phyloP scores from a whole-genome alignment of 164 flowering plant genomes.

The Chimonanthus salicifolius region DNA sequence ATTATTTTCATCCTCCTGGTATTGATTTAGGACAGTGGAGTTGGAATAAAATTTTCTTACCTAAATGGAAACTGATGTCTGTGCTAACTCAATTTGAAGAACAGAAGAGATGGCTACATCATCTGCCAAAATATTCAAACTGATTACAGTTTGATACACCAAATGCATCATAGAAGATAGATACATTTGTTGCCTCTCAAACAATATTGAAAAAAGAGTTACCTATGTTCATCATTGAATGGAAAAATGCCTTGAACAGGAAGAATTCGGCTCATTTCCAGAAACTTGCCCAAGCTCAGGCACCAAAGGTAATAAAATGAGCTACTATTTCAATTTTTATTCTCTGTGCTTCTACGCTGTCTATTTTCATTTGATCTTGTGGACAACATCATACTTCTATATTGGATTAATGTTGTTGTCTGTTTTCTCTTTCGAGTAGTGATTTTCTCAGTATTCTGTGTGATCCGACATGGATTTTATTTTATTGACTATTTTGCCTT shows the following conservation, averaged over 20 bases:
- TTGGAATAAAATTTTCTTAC: not conserved
- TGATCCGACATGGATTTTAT: no score
- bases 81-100: not conserved
- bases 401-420: no score
- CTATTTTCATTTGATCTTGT: not conserved
- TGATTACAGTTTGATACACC: not conserved
- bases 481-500: no score
- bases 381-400: not conserved
- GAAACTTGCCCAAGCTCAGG: conserved; percentile 62
- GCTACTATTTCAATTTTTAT: not conserved
- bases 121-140: not conserved
- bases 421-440: not conserved
- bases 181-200: no score
- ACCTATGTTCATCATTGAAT: conserved; percentile 5
- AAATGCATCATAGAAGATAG: not conserved
- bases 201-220: no score
- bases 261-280: conserved; percentile 53
- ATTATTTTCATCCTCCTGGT: no score
- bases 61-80: not conserved
- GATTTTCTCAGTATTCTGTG: no score
- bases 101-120: not conserved
- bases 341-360: not conserved
- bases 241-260: conserved; percentile 35
- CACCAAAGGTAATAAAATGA: conserved; percentile 63
- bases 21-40: not conserved